Percentiles rank a stretch among this genome's conserved stretches.
Conservation (phyloP, 306 rosid genomes). For the Betula pendula region DNA sequence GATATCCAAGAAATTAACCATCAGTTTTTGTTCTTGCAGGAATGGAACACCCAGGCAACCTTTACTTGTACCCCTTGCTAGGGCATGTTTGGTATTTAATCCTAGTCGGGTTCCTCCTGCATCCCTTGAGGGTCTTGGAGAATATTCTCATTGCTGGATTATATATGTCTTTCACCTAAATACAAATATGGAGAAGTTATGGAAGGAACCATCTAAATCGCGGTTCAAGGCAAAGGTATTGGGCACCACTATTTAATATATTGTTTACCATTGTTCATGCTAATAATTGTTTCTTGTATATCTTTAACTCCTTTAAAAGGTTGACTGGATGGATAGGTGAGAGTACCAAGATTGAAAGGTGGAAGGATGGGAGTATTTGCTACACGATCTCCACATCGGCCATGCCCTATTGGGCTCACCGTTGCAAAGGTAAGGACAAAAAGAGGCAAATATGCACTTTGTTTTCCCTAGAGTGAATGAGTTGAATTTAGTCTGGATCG, state of each 20-base stretch:
- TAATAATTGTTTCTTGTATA: constrained; percentile 14
- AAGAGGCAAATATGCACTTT: neutral
- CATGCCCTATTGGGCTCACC: constrained; percentile 94
- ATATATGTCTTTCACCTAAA: constrained; percentile 88
- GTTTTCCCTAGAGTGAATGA: constrained; percentile 6
- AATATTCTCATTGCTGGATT: constrained; percentile 93
- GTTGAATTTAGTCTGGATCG: neutral
- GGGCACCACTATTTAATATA: constrained; percentile 24
- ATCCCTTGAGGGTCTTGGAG: constrained; percentile 83
- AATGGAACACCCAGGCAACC: constrained; percentile 98
- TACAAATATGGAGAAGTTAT: constrained; percentile 83
- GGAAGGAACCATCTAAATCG: constrained; percentile 79
- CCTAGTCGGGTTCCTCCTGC: constrained; percentile 79
- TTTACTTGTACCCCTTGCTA: constrained; percentile 88
- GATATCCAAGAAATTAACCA: constrained; percentile 19
- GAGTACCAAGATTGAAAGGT: constrained; percentile 89
- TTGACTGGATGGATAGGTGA: constrained; percentile 71
- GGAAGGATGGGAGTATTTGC: constrained; percentile 86
- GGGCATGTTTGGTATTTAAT: constrained; percentile 77
- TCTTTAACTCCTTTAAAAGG: constrained; percentile 34
- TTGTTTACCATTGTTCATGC: constrained; percentile 15
- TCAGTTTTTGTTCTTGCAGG: constrained; percentile 44
- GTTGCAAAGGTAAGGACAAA: constrained; percentile 71
- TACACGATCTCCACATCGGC: constrained; percentile 93
- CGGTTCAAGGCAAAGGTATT: constrained; percentile 91